phyloP scores from a whole-genome alignment of 2,329 filamentous ascomycete species.

The Fusarium musae region DNA sequence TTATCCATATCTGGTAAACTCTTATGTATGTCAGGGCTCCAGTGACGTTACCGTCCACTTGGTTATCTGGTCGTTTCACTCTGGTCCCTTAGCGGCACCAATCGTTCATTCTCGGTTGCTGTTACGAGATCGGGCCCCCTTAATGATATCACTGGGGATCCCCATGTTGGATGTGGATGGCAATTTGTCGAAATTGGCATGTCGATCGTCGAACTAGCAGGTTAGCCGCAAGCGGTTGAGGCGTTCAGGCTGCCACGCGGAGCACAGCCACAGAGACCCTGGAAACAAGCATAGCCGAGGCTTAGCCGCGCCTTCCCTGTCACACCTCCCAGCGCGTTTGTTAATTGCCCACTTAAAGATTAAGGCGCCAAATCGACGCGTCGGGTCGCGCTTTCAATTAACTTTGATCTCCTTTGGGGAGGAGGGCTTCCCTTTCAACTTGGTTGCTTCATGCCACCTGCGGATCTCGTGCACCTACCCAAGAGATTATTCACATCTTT shows the following conservation, averaged over 20 bases:
- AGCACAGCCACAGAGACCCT: conserved; percentile 33
- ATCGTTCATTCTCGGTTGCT: conserved; percentile 15
- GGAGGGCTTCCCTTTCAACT: conserved; percentile 31
- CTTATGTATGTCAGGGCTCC: conserved; percentile 2
- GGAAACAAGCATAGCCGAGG: background rate
- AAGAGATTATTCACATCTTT: conserved; percentile 13
- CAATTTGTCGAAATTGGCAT: conserved; percentile 33
- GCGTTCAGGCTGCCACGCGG: background rate
- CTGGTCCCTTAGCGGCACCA: conserved; percentile 8
- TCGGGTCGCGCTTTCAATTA: conserved; percentile 43
- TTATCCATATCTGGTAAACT: conserved; percentile 1
- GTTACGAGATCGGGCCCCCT: conserved; percentile 11
- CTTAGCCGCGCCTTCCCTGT: conserved; percentile 26
- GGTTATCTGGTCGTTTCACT: background rate
- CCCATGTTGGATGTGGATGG: conserved; percentile 29
- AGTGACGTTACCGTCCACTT: conserved; percentile 36
- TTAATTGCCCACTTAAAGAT: conserved; percentile 32
- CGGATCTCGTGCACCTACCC: conserved; percentile 12
- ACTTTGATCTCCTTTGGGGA: conserved; percentile 13
- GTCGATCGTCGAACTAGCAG: conserved; percentile 29
- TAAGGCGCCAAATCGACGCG: conserved; percentile 50
- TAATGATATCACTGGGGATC: conserved; percentile 40
- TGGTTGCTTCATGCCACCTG: conserved; percentile 31
- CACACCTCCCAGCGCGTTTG: conserved; percentile 5
- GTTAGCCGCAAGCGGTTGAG: conserved; percentile 34